Evolutionary conservation across 768 basidiomycete species (phyloP).

Genomic region (Coprinopsis sp.): DNA sequence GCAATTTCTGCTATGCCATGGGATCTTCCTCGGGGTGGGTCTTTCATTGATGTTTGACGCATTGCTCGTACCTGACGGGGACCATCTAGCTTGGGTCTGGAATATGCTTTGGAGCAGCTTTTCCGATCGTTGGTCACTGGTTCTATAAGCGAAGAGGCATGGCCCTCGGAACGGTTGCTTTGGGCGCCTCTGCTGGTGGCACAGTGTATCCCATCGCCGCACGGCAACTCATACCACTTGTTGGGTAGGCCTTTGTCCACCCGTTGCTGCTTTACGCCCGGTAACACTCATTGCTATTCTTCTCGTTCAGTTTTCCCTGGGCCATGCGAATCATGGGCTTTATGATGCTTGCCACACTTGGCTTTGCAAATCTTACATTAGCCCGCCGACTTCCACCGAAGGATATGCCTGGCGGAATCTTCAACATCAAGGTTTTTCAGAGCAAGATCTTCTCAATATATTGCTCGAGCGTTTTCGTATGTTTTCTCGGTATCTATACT

Average conservation of each 20-base stretch:
- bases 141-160: slow-evolving; percentile 51
- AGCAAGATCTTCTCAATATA: slow-evolving; percentile 47
- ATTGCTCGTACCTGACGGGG: background rate
- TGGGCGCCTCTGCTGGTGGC: slow-evolving; percentile 59
- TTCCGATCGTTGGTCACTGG: slow-evolving; percentile 58
- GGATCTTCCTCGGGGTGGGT: slow-evolving; percentile 51
- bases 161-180: slow-evolving; percentile 50
- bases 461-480: slow-evolving; percentile 39
- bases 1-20: slow-evolving; percentile 66
- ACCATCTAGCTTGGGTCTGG: slow-evolving; percentile 17
- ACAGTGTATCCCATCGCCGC: slow-evolving; percentile 57
- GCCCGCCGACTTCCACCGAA: slow-evolving; percentile 50
- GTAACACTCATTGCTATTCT: background rate
- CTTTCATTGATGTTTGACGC: background rate
- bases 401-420: slow-evolving; percentile 46
- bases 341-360: slow-evolving; percentile 45
- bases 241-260: slow-evolving; percentile 40
- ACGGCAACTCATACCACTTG: slow-evolving; percentile 43
- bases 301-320: slow-evolving; percentile 53
- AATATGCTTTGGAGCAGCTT: slow-evolving; percentile 41
- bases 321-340: slow-evolving; percentile 64
- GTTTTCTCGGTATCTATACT: slow-evolving; percentile 62
- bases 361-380: slow-evolving; percentile 42
- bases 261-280: background rate
- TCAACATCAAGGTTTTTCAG: slow-evolving; percentile 44